A percentile compares a stretch with the other conserved stretches of the same genome.
Conservation (phyloP, 352 stramenopile species). For the Pythium vanterpoolii region DNA sequence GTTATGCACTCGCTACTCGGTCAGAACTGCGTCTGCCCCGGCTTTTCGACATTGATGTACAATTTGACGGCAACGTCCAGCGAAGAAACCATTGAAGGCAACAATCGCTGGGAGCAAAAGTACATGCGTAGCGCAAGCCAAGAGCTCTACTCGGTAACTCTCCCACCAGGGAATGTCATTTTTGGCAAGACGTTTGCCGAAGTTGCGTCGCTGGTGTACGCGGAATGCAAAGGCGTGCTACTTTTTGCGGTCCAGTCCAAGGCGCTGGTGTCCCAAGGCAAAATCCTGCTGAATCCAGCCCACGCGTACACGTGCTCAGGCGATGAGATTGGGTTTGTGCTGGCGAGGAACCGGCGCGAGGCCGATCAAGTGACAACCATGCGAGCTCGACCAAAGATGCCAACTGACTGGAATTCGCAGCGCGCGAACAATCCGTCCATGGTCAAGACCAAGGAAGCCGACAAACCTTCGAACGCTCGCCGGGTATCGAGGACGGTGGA, state of each 20-base stretch:
- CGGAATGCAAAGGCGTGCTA: constrained; percentile 71
- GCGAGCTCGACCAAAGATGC: constrained; percentile 12
- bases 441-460: neutral
- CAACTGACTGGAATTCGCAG: constrained; percentile 26
- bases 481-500: constrained; percentile 35
- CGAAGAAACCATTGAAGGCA: constrained; percentile 33
- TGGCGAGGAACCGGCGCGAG: constrained; percentile 58
- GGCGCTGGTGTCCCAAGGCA: constrained; percentile 20
- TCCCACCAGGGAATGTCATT: constrained; percentile 52
- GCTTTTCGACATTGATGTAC: constrained; percentile 87
- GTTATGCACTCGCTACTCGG: constrained; percentile 76
- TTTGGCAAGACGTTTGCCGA: constrained; percentile 76
- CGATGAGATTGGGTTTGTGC: constrained; percentile 68
- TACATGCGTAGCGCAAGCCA: constrained; percentile 75
- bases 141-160: constrained; percentile 72
- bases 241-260: constrained; percentile 62
- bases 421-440: constrained; percentile 15
- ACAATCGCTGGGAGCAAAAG: constrained; percentile 54
- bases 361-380: constrained; percentile 43
- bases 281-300: constrained; percentile 76
- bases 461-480: constrained; percentile 1
- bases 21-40: constrained; percentile 83
- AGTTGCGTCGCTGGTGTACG: constrained; percentile 72
- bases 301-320: constrained; percentile 71
- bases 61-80: constrained; percentile 82